Evolutionary conservation across 371 early-diverging fungal species (phyloP), one percentile per base, ranked within the genome.

Genomic region (Mucor lusitanicus): DNA sequence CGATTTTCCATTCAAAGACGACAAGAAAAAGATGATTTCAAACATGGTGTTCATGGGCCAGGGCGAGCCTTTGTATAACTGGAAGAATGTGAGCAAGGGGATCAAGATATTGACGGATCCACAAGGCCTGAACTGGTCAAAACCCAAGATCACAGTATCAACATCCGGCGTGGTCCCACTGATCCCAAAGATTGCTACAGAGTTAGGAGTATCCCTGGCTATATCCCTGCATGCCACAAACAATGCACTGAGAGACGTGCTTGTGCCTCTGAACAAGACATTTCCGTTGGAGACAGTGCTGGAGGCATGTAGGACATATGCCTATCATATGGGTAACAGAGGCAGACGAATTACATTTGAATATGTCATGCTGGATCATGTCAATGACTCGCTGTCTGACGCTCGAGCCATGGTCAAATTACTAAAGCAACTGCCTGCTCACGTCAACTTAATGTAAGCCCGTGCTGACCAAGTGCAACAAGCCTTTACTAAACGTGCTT

Each of bases 11-110:
- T 60, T 74, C 1, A 70, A 62, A 28, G 64, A 70, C 1, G 73
- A 74, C n/a, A 69, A 71, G 19, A 80, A 80, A 58, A 80, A 85
- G 35, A 84, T 74, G 27, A 84, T 96, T 35, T 84, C 88, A 23
- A 94, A 94, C 71, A 90, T 95, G 65, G 96, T 95, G 5, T 95
- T 94, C 69, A 95, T 97, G 97, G 96, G 95, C 25, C 94, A 94
- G 84, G 97, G 89, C 3, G 97, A 97, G 68, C 96, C 95, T 0
- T 77, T 95, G 32, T 92, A 94, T 73, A 95, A 94, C 73, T 95
- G 91, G 81, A 80, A 75, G 75, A 77, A 91, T 46, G 92, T 95
- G 9, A 81, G 89, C 40, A 79, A 84, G 23, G 94, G 97, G 1
- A 81, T 96, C 48, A 65, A 82, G 17, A 81, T 88, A 15, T 83